Evolutionary conservation across 2,329 filamentous ascomycete species (phyloP).

Genomic region (Saccharata proteae): DNA sequence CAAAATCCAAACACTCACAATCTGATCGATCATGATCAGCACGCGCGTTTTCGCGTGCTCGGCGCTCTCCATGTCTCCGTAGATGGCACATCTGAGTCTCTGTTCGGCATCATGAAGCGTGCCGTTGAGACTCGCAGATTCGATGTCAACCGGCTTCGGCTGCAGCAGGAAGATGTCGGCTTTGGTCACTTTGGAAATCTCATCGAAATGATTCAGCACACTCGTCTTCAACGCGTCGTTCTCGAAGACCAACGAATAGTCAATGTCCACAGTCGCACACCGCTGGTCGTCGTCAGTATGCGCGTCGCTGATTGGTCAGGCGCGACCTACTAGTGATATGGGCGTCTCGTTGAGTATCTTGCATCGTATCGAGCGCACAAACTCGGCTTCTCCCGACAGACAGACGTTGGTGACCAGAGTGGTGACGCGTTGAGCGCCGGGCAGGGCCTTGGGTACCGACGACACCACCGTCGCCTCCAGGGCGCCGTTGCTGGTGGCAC

Average conservation of each 20-base stretch:
- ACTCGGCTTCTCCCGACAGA: conserved; percentile 74
- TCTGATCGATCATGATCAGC: conserved; percentile 91
- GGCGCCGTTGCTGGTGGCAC: conserved; percentile 48
- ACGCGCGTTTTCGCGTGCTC: conserved; percentile 96
- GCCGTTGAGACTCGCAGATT: conserved; percentile 65
- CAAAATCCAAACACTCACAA: conserved; percentile 44
- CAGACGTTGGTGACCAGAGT: conserved; percentile 67
- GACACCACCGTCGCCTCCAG: conserved; percentile 76
- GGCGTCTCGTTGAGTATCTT: conserved; percentile 85
- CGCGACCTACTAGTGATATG: conserved; percentile 59
- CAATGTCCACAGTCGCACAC: conserved; percentile 86
- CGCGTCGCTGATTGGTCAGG: conserved; percentile 11
- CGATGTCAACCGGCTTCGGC: conserved; percentile 69
- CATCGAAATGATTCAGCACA: conserved; percentile 75
- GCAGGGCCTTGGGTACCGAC: conserved; percentile 56
- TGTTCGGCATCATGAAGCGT: conserved; percentile 77
- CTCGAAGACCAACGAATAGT: conserved; percentile 81
- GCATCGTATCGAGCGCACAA: conserved; percentile 80
- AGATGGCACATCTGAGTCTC: conserved; percentile 84
- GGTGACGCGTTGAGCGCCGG: conserved; percentile 38
- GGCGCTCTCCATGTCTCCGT: conserved; percentile 85
- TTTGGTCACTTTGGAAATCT: conserved; percentile 75
- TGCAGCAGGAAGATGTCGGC: conserved; percentile 94
- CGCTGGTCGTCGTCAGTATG: conserved; percentile 45
- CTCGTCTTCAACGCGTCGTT: conserved; percentile 57